phyloP scores from a whole-genome alignment of 257 asterid genomes.

The Ilex asprella region DNA sequence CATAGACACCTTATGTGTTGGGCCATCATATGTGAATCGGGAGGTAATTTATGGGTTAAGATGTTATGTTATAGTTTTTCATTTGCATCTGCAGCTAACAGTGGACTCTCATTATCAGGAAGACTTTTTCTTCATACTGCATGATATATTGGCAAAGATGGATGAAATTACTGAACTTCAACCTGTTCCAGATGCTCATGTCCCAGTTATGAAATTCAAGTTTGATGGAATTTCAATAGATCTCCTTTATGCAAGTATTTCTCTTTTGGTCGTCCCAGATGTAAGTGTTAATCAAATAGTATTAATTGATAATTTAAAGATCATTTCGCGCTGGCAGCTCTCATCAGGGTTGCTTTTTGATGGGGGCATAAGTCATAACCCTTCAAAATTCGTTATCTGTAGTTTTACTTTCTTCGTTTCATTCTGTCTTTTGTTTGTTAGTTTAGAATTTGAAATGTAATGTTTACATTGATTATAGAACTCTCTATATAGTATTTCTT shows the following conservation, averaged over 20 bases:
- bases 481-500: too few relatives aligned
- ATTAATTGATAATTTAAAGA: not conserved
- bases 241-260: conserved; percentile 89
- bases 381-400: too few relatives aligned
- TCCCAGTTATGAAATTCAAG: conserved; percentile 93
- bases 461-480: too few relatives aligned
- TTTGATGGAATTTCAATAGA: conserved; percentile 93
- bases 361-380: too few relatives aligned
- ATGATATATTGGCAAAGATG: conserved; percentile 57
- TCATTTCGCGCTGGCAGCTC: not conserved
- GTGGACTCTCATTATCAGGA: conserved; percentile 33
- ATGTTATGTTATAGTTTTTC: not conserved
- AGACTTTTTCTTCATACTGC: conserved; percentile 80
- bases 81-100: conserved; percentile 6
- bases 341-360: not conserved
- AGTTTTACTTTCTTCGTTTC: too few relatives aligned
- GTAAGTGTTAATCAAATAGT: conserved; percentile 37
- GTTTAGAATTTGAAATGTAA: too few relatives aligned
- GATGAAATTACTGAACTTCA: conserved; percentile 88
- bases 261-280: conserved; percentile 81
- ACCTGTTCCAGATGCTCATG: conserved; percentile 98
- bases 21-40: conserved; percentile 56
- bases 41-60: conserved; percentile 30
- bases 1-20: conserved; percentile 62
- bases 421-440: too few relatives aligned